These are phyloP conservation scores for Ogataea minuta DNA, from an alignment of 805 yeast species.

Conservation along the genomic window DNA sequence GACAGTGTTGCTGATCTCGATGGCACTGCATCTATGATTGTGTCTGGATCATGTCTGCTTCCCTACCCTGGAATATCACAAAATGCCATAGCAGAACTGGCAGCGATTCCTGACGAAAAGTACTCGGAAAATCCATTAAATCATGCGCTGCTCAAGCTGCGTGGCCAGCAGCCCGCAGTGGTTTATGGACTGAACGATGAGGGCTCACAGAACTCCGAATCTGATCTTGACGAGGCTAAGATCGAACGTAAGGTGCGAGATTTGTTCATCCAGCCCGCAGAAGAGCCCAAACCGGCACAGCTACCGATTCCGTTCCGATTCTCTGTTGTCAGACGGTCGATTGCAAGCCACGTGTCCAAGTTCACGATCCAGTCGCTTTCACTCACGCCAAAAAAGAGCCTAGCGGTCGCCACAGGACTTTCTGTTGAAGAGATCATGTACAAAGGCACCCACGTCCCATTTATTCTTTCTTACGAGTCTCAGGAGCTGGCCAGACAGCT, in stretches of 20 bases:
- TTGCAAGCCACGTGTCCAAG: slow-evolving; percentile 17
- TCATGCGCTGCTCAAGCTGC: slow-evolving; percentile 73
- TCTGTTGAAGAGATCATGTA: slow-evolving; percentile 43
- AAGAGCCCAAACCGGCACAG: neutral
- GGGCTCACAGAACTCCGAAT: slow-evolving; percentile 6
- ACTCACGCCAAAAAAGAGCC: slow-evolving; percentile 28
- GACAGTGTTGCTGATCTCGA: slow-evolving; percentile 9
- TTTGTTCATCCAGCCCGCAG: slow-evolving; percentile 26
- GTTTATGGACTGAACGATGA: slow-evolving; percentile 32
- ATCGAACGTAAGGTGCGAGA: slow-evolving; percentile 35
- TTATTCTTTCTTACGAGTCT: slow-evolving; percentile 72
- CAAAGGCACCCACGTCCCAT: slow-evolving; percentile 68
- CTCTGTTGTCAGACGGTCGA: slow-evolving; percentile 5
- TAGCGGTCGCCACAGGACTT: slow-evolving; percentile 13
- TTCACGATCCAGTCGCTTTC: slow-evolving; percentile 31
- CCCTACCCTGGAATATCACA: slow-evolving; percentile 49
- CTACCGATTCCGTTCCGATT: slow-evolving; percentile 7
- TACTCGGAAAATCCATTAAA: slow-evolving; percentile 67
- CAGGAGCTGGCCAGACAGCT: slow-evolving; percentile 71
- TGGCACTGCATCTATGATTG: slow-evolving; percentile 30
- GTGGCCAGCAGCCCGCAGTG: slow-evolving; percentile 48
- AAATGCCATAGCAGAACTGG: slow-evolving; percentile 71
- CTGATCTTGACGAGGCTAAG: slow-evolving; percentile 30
- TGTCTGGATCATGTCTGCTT: slow-evolving; percentile 34
- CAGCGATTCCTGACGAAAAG: slow-evolving; percentile 81